These are phyloP conservation scores for Moricandia moricandioides DNA, from an alignment of 345 rosid species.

Conservation along the genomic window DNA sequence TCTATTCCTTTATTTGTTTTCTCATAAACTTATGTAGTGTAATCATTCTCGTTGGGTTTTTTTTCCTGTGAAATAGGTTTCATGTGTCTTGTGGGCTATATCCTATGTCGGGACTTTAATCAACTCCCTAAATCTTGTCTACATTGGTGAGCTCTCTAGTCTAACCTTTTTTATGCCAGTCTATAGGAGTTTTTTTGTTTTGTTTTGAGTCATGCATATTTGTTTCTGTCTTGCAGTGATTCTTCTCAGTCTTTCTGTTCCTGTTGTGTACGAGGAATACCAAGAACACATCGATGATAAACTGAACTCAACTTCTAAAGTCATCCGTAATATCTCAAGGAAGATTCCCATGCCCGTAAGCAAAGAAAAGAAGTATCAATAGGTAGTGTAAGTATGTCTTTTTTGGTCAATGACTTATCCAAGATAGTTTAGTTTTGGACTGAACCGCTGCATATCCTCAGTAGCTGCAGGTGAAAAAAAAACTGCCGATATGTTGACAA, in stretches of 20 bases:
- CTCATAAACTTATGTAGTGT: no score
- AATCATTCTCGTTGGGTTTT: not conserved
- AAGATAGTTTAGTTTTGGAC: not conserved
- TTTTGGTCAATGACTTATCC: not conserved
- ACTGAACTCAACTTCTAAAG: conserved; percentile 41
- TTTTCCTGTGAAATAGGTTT: conserved; percentile 48
- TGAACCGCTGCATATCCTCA: not conserved
- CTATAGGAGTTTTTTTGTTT: not conserved
- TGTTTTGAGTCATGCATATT: not conserved
- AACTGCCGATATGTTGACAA: not conserved
- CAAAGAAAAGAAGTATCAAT: conserved; percentile 71
- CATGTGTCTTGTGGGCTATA: conserved; percentile 49
- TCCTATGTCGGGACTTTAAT: conserved; percentile 67
- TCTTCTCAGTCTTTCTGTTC: conserved; percentile 69
- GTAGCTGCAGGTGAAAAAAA: conserved; percentile 14
- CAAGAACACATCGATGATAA: conserved; percentile 67
- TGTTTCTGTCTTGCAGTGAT: conserved; percentile 45
- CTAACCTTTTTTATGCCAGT: not conserved
- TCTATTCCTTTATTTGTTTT: no score
- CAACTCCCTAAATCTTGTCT: conserved; percentile 70
- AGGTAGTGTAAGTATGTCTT: conserved; percentile 39
- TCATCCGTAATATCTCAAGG: conserved; percentile 47
- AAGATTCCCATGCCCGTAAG: conserved; percentile 47
- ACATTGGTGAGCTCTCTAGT: conserved; percentile 59
- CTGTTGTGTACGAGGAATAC: conserved; percentile 65